These are phyloP conservation scores for Talaromyces sp. DNA, from an alignment of 2,329 filamentous ascomycete species.

Conservation along the genomic window DNA sequence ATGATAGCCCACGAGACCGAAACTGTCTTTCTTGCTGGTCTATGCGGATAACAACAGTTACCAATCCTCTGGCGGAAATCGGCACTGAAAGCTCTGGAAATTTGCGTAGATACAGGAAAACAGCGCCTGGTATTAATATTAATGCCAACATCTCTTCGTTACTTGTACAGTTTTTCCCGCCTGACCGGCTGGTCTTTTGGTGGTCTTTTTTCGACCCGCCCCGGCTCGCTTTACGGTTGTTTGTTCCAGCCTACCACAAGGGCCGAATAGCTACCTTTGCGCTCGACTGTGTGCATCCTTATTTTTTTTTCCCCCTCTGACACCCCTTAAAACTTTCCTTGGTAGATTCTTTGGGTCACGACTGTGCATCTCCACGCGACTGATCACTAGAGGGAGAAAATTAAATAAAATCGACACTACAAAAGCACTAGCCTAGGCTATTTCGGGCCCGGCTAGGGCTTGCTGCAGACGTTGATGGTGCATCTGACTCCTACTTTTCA, in stretches of 20 bases:
- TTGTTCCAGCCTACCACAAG: constrained; percentile 13
- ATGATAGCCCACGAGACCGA: not conserved
- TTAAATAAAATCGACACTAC: not conserved
- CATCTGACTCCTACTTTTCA: not conserved
- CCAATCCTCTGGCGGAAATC: not conserved
- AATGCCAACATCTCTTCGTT: not conserved
- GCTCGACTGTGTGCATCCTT: constrained; percentile 1
- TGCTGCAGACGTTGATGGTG: constrained; percentile 1
- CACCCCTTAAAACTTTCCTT: not conserved
- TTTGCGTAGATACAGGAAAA: not conserved
- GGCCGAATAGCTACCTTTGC: not conserved
- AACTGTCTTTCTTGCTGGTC: not conserved
- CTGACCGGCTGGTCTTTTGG: constrained; percentile 4
- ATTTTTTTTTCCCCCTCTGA: not conserved
- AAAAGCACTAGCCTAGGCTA: not conserved
- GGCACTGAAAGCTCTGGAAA: not conserved
- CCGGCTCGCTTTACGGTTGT: constrained; percentile 7
- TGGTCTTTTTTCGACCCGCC: constrained; percentile 9
- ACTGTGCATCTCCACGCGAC: not conserved
- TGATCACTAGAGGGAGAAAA: not conserved
- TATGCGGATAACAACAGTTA: not conserved
- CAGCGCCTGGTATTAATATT: not conserved
- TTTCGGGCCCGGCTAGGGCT: constrained; percentile 6
- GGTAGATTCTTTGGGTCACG: not conserved
- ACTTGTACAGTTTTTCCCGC: constrained; percentile 2